Conservation (phyloP, 306 rosid genomes). For the Senna siamea region DNA sequence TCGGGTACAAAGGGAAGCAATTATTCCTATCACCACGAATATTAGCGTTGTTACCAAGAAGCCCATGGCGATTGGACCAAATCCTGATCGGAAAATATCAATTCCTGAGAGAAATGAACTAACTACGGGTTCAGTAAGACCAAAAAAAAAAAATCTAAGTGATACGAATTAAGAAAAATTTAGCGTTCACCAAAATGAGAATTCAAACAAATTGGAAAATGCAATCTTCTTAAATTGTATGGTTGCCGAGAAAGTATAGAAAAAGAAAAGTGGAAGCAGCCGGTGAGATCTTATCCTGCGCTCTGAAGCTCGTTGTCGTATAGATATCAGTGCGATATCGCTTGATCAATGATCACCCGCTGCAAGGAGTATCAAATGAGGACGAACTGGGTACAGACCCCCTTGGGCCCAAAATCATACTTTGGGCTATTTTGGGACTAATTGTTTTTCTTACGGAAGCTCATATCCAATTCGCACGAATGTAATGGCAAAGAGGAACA, state of each 20-base stretch:
- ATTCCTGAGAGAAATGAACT: conserved; percentile 37
- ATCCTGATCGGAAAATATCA: conserved; percentile 55
- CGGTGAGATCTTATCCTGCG: conserved; percentile 40
- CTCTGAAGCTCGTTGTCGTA: conserved; percentile 23
- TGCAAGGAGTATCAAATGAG: too few relatives aligned
- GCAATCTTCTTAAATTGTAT: conserved; percentile 23
- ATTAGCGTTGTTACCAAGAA: conserved; percentile 78
- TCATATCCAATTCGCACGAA: too few relatives aligned
- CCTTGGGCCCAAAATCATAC: too few relatives aligned
- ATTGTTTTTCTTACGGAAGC: too few relatives aligned
- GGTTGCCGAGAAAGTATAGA: conserved; percentile 34
- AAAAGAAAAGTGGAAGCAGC: not conserved
- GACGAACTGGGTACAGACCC: too few relatives aligned
- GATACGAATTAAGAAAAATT: not conserved
- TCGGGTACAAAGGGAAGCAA: conserved; percentile 72
- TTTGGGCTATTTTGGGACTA: too few relatives aligned
- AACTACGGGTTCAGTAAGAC: not conserved
- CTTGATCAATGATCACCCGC: conserved; percentile 17
- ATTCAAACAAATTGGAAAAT: not conserved
- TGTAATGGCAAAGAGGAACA: too few relatives aligned
- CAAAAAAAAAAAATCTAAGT: too few relatives aligned
- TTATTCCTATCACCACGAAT: conserved; percentile 70
- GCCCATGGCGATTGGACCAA: conserved; percentile 66
- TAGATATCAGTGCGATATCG: conserved; percentile 38
- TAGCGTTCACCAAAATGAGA: not conserved